Evolutionary conservation across 768 basidiomycete species (phyloP), one percentile per base, ranked within the genome.

Genomic region (Kwoniella sp.): DNA sequence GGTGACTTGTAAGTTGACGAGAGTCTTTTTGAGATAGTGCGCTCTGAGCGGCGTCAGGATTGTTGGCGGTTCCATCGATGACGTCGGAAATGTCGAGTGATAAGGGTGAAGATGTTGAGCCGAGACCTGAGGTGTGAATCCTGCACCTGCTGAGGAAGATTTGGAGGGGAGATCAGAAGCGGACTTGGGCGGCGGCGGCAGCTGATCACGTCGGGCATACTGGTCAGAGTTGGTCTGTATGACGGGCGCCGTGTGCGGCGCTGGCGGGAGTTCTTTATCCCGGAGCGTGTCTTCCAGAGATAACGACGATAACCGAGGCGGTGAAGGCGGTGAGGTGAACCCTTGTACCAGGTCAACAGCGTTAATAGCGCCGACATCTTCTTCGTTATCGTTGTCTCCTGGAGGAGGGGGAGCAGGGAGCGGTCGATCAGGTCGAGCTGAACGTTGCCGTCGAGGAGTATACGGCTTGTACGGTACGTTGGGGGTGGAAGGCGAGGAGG

Each of bases 11-110:
- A 97, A 88, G 71, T 90, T 87, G 50, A 97, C 85, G 61, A 99
- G 88, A 20, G 91, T 86, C 81, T 98, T 98, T 85, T 98, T 99
- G 79, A 99, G 90, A 82, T 99, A 99, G 78, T 99, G 96, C 3
- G 94, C 93, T 48, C 94, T 89, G 54, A 94, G 83, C 13, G 95
- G 91, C 0, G 92, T 91, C 55, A 97, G 86, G 7, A 63, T 73
- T 7, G 64, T 64, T n/a, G 73, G 71, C 26, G 76, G 74, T 3
- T 45, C n/a, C 12, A 52, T 26, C n/a, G 55, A 55, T 51, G 48
- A 47, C 31, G 34, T 50, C 1, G 74, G 72, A 0, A 73, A 26
- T n/a, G 68, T 47, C 0, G 73, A 72, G 29, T 65, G 62, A 45
- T 69, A 68, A 0, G 72, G 75, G 60, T 72, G 72, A 22, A 74